phyloP scores from a whole-genome alignment of 2,329 filamentous ascomycete genomes.

The Fusarium tuaranense region DNA sequence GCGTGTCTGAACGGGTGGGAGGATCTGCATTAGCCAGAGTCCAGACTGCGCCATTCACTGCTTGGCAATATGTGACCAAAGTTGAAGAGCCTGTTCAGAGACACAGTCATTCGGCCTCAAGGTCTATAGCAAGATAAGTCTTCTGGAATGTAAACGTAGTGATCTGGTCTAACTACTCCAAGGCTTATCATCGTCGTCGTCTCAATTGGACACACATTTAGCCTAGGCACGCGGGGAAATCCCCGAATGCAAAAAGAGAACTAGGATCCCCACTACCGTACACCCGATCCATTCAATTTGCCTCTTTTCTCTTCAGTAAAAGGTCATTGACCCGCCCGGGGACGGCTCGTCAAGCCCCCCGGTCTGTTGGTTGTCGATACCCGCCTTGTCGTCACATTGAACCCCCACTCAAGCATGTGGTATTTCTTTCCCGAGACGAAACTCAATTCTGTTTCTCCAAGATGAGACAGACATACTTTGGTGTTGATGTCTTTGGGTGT shows the following conservation, averaged over 20 bases:
- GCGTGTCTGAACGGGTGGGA: background rate
- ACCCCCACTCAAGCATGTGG: background rate
- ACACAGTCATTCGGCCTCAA: background rate
- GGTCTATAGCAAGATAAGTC: rapidly evolving
- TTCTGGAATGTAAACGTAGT: background rate
- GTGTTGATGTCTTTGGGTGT: background rate
- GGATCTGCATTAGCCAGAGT: background rate
- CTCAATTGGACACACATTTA: background rate
- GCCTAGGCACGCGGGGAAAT: background rate
- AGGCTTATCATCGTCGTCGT: background rate
- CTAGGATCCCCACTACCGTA: background rate
- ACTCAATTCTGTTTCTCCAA: background rate
- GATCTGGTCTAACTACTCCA: background rate
- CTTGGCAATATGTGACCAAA: background rate
- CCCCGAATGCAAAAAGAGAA: background rate
- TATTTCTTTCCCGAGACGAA: background rate
- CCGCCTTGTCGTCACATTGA: background rate
- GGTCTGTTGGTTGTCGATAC: background rate
- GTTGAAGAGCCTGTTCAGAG: background rate
- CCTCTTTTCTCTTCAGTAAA: background rate
- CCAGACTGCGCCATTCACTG: background rate
- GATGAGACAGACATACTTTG: background rate
- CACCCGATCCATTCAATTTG: background rate
- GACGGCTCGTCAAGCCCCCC: background rate
- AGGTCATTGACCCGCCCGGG: background rate